Evolutionary conservation across 2,329 filamentous ascomycete species (phyloP), one percentile per base, ranked within the genome.

Genomic region (Hymenotorrendiella dingleyae): DNA sequence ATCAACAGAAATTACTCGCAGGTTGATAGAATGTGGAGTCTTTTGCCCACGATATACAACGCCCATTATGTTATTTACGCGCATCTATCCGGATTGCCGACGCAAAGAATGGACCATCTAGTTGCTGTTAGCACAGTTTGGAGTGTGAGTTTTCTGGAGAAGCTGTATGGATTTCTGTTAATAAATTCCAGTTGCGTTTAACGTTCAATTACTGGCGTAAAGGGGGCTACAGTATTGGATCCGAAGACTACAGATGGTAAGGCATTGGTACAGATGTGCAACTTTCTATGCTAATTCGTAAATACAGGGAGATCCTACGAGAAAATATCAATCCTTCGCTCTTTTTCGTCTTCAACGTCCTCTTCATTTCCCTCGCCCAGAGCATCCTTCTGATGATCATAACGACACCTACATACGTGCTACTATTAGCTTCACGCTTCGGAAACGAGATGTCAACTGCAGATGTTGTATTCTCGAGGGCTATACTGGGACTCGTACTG

Each of bases 191-290:
- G 86, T 62, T 69, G 45, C 84, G 93, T 9, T 70, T 98, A 65
- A 97, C 91, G 3, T 97, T 78, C 72, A 98, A 98, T 67, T 98
- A 96, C 68, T 95, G 86, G 82, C 84, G 93, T 45, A 94, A 87
- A 64, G 93, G 93, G 28, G 93, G 93, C 19, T 98, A 98, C 63
- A 70, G 74, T 12, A 72, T 90, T 50, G 91, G 93, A 27, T 90
- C 85, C 12, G 91, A 98, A 65, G 93, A 98, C 64, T 98, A 98
- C 64, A 78, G 93, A 67, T 98, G 93, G 81, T 73, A 54, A 38
- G 62, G 55, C 22, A 8, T 36, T 20, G 10, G 17, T 22, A 27
- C 21, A n/a, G 20, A 11, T 37, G 5, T 40, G 28, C 11, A 17
- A 9, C 22, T 7, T 33, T 29, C 32, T 11, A 29, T 42, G 17